A percentile compares a stretch with the other conserved stretches of the same genome.
Evolutionary conservation across 768 basidiomycete species (phyloP).

Genomic region (Boletus vinaceobasis): DNA sequence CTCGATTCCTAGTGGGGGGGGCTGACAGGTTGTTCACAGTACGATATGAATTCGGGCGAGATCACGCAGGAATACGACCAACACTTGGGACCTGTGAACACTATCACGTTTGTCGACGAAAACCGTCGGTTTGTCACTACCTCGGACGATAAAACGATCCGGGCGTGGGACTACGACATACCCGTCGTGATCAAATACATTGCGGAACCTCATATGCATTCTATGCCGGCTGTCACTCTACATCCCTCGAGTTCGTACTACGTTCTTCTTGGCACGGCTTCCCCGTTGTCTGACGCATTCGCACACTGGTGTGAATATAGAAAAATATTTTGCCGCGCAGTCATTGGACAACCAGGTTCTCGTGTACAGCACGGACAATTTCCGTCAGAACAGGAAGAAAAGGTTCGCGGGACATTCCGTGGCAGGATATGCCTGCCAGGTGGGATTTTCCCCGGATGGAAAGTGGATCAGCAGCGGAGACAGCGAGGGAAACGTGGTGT

Average conservation of each 20-base stretch:
- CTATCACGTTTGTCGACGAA: slow-evolving; percentile 98
- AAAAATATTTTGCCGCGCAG: slow-evolving; percentile 96
- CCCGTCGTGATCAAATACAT: slow-evolving; percentile 99
- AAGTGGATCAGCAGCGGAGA: slow-evolving; percentile 98
- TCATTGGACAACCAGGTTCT: slow-evolving; percentile 98
- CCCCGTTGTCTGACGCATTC: slow-evolving; percentile 16
- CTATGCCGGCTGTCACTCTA: slow-evolving; percentile 96
- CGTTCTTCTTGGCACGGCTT: slow-evolving; percentile 3
- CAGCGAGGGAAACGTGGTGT: slow-evolving; percentile 90
- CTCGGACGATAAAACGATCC: slow-evolving; percentile 98
- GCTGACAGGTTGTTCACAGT: slow-evolving; percentile 45
- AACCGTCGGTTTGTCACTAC: slow-evolving; percentile 97
- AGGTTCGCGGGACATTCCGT: slow-evolving; percentile 96
- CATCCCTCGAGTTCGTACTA: slow-evolving; percentile 84
- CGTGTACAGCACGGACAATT: slow-evolving; percentile 95
- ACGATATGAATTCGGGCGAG: slow-evolving; percentile 92
- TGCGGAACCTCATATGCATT: slow-evolving; percentile 99
- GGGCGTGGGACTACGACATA: slow-evolving; percentile 99
- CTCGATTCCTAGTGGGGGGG: background rate
- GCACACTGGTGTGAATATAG: slow-evolving; percentile 35
- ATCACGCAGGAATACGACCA: slow-evolving; percentile 99
- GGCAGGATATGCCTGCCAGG: slow-evolving; percentile 95
- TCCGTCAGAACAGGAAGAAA: slow-evolving; percentile 98
- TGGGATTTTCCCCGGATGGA: slow-evolving; percentile 97
- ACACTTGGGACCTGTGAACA: slow-evolving; percentile 96